Evolutionary conservation across 2,329 filamentous ascomycete species (phyloP), one percentile per base, ranked within the genome.

Genomic region (Monosporascus sp.): DNA sequence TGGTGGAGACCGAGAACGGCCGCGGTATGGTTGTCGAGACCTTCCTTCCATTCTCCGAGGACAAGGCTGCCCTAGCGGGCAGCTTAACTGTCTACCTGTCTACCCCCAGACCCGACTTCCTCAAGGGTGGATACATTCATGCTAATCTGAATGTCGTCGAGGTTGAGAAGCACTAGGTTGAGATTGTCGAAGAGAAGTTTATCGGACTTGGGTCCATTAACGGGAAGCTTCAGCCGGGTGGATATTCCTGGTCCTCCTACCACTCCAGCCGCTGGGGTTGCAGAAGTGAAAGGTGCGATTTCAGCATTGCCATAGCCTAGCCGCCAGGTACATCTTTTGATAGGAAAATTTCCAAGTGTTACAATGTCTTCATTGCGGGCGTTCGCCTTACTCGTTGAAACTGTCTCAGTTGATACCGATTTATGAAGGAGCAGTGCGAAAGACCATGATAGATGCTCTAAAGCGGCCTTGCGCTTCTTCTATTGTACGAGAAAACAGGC

Each of bases 131-230:
- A 14, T 65, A 68, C 50, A 55, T 70, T 1, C 60, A 60, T 56
- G 64, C 66, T 3, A 72, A 71, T 50, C 70, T 68, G 69, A 63
- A 72, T 54, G 65, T 68, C 2, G 59, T 67, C 6, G 69, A 71
- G 58, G 50, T 67, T 45, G 22, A 24, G 63, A 66, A 53, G 22
- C 55, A 66, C 52, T 57, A 62, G 39, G 56, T 60, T 8, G 61
- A 65, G 48, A 66, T 67, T 54, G 49, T 55, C 7, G 54, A 60
- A 46, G 59, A 63, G 54, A 65, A 64, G 47, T 41, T 58, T 20
- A 47, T 64, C 6, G 53, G 62, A 47, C 39, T 22, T n/a, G 18
- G 6, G 38, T 22, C 11, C n/a, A n/a, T 22, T 18, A 41, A 41
- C 2, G 38, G 15, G 39, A 43, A 43, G 6, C 22, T 24, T 24